Evolutionary conservation across 768 basidiomycete genomes (phyloP).

Genomic region (Hypholoma sublateritium): DNA sequence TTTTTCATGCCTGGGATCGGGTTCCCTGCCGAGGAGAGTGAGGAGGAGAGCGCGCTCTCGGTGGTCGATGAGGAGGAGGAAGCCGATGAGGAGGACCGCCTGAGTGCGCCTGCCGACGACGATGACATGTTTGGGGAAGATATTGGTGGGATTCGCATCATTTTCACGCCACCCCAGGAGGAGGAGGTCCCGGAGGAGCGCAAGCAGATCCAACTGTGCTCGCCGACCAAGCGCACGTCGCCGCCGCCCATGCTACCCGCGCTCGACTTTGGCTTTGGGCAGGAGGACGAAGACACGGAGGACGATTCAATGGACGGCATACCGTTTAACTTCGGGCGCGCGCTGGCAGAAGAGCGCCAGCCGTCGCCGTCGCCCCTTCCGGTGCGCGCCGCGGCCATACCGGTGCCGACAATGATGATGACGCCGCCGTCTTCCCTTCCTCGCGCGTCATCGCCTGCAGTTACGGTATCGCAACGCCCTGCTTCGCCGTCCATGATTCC

Average conservation of each 20-base stretch:
- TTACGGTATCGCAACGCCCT: constrained; percentile 8
- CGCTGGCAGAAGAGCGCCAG: constrained; percentile 16
- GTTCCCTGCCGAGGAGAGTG: constrained; percentile 46
- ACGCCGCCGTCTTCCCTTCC: constrained; percentile 9
- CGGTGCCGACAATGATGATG: neutral
- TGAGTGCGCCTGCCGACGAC: constrained; percentile 33
- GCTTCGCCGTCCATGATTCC: constrained; percentile 21
- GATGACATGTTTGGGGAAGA: constrained; percentile 55
- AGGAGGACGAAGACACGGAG: constrained; percentile 28
- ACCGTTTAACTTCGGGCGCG: constrained; percentile 37
- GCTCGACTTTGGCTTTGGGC: constrained; percentile 31
- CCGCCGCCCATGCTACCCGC: constrained; percentile 33
- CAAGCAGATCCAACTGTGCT: constrained; percentile 25
- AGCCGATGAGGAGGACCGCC: constrained; percentile 19
- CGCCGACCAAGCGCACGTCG: constrained; percentile 27
- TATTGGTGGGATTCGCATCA: constrained; percentile 73
- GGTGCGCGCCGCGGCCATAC: constrained; percentile 14
- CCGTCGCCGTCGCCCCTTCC: constrained; percentile 16
- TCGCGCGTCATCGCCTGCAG: constrained; percentile 3
- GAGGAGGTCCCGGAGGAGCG: constrained; percentile 28
- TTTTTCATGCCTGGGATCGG: constrained; percentile 46
- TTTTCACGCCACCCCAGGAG: constrained; percentile 62
- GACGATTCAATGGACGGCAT: constrained; percentile 17
- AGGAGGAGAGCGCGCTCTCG: constrained; percentile 23
- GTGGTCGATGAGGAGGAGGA: constrained; percentile 31